Conservation (phyloP, 2,329 filamentous ascomycete genomes). For the Fusarium floridanum region DNA sequence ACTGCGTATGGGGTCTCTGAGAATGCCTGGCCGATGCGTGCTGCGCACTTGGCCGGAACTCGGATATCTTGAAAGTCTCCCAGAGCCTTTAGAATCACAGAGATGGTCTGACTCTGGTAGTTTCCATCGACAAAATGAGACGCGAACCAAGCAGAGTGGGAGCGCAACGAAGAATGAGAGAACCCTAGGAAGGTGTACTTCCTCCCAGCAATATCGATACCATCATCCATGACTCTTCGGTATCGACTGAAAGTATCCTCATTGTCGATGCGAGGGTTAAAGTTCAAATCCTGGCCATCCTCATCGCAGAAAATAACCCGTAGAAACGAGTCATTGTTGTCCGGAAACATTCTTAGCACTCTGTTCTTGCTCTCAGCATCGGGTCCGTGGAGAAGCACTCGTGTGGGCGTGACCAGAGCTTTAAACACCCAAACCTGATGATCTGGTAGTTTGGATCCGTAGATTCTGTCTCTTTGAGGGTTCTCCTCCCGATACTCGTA, state of each 20-base stretch:
- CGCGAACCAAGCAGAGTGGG: slow-evolving; percentile 77
- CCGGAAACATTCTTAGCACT: slow-evolving; percentile 74
- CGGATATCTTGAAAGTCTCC: slow-evolving; percentile 65
- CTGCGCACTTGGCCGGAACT: slow-evolving; percentile 68
- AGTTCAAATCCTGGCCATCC: slow-evolving; percentile 72
- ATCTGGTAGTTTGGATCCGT: slow-evolving; percentile 45
- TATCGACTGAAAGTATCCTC: slow-evolving; percentile 71
- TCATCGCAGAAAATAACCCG: slow-evolving; percentile 83
- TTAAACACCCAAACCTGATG: slow-evolving; percentile 67
- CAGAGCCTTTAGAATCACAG: slow-evolving; percentile 60
- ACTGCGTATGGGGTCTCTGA: slow-evolving; percentile 79
- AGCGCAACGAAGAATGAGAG: slow-evolving; percentile 81
- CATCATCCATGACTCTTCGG: slow-evolving; percentile 66
- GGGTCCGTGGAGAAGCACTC: slow-evolving; percentile 69
- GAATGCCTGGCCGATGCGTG: slow-evolving; percentile 76
- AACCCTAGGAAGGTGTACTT: slow-evolving; percentile 79
- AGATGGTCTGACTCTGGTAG: slow-evolving; percentile 51
- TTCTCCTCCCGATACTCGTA: slow-evolving; percentile 48
- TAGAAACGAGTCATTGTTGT: slow-evolving; percentile 73
- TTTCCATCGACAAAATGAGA: slow-evolving; percentile 59
- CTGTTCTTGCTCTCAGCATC: slow-evolving; percentile 77
- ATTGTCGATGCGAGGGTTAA: slow-evolving; percentile 63
- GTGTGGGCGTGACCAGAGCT: slow-evolving; percentile 70
- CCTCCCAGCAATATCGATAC: slow-evolving; percentile 74
- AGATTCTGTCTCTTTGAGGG: slow-evolving; percentile 40